Evolutionary conservation across 441 rosid species (phyloP).

Genomic region (Oxalis stricta): DNA sequence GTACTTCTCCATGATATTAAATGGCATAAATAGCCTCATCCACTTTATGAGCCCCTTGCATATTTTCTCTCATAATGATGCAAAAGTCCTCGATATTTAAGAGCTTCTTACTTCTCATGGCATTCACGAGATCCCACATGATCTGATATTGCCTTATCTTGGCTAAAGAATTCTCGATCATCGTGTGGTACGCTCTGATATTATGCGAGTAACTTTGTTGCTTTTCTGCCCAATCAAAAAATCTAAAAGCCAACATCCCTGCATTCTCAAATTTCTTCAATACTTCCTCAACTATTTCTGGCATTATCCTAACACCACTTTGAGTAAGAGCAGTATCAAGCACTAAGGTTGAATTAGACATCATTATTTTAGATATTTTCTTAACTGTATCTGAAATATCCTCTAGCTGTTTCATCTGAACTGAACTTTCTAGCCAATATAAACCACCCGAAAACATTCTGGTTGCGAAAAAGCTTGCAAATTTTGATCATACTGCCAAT

Average conservation of each 20-base stretch:
- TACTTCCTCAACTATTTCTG: slow-evolving; percentile 51
- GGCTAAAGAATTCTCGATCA: slow-evolving; percentile 65
- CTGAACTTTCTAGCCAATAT: slow-evolving; percentile 17
- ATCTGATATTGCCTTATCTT: slow-evolving; percentile 74
- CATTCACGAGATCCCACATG: slow-evolving; percentile 74
- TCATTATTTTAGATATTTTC: slow-evolving; percentile 47
- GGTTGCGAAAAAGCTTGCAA: neutral
- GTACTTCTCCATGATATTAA: slow-evolving; percentile 79
- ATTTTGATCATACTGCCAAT: slow-evolving; percentile 11
- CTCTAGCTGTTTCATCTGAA: slow-evolving; percentile 19
- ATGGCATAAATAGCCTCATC: slow-evolving; percentile 75
- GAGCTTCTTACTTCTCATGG: slow-evolving; percentile 53
- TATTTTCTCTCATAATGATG: slow-evolving; percentile 80
- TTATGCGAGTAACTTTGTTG: slow-evolving; percentile 58
- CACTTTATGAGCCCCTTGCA: slow-evolving; percentile 56
- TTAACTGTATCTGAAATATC: slow-evolving; percentile 22
- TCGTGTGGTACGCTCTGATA: slow-evolving; percentile 48
- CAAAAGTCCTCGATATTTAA: slow-evolving; percentile 72
- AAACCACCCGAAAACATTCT: slow-evolving; percentile 9
- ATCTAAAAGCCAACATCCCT: slow-evolving; percentile 63
- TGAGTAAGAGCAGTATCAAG: slow-evolving; percentile 64
- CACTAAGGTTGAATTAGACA: slow-evolving; percentile 38
- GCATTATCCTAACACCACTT: slow-evolving; percentile 46
- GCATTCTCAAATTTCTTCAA: slow-evolving; percentile 60
- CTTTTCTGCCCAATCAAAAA: slow-evolving; percentile 84